Percentiles rank a stretch among this genome's conserved stretches.
Evolutionary conservation across 2,329 filamentous ascomycete species (phyloP).

Genomic region (Sarocladium strictum): DNA sequence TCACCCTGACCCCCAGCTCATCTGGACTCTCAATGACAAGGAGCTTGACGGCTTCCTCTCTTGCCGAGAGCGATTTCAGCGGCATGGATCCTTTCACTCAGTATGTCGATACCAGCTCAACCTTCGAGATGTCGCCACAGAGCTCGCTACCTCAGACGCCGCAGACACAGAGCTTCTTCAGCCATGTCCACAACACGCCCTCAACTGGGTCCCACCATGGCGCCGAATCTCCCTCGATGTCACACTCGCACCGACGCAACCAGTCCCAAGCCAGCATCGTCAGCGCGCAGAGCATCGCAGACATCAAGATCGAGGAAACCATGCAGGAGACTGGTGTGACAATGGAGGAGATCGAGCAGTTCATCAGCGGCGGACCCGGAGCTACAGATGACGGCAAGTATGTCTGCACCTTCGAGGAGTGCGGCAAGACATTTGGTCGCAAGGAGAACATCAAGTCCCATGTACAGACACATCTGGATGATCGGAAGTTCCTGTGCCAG

Average conservation of each 20-base stretch:
- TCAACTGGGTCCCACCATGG: conserved; percentile 10
- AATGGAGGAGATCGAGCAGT: conserved; percentile 73
- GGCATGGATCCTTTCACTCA: not conserved
- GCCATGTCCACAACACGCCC: conserved; percentile 18
- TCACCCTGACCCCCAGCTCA: conserved; percentile 1
- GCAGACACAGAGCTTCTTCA: conserved; percentile 32
- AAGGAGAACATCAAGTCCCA: conserved; percentile 99
- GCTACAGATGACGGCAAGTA: conserved; percentile 71
- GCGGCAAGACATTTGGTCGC: conserved; percentile 85
- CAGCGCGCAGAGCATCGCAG: conserved; percentile 53
- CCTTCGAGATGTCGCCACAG: not conserved
- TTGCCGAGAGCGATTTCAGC: not conserved
- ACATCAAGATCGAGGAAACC: conserved; percentile 59
- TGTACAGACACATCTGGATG: conserved; percentile 94
- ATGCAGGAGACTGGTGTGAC: conserved; percentile 79
- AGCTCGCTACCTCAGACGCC: conserved; percentile 14
- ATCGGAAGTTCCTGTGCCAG: conserved; percentile 90
- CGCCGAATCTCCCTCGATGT: not conserved
- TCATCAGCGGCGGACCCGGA: conserved; percentile 57
- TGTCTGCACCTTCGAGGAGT: conserved; percentile 70
- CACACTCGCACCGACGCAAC: conserved; percentile 44
- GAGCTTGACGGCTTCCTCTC: conserved; percentile 4
- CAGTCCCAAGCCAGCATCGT: conserved; percentile 54
- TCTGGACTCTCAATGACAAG: conserved; percentile 1
- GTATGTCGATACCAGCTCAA: not conserved